Base-by-base conservation (phyloP, 163 green algal species). In the Chloromonas sp. region DNA sequence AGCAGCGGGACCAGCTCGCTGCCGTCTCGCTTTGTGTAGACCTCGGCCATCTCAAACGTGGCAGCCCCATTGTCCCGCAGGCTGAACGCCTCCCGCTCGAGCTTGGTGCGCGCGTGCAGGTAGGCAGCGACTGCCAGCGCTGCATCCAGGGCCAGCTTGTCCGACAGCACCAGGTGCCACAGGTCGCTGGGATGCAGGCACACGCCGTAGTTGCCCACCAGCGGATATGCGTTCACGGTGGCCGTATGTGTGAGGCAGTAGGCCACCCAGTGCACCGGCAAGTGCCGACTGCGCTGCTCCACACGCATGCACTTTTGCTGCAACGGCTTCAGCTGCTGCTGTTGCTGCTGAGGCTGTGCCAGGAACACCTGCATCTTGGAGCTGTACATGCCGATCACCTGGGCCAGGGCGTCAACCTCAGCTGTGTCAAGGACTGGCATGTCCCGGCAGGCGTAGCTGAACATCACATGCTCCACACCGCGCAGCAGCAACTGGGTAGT, bases 131-230 rank as follows among this genome's bases (percentile, higher is more conserved):
- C 90, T 11, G 36, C 70, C 5, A 89, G 83, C 2, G 84, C 81
- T 11, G 90, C 89, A 82, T 91, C 86, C 8, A 84, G 82, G 0
- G 91, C 89, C 0, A 58, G 1, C 1, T 71, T 79, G 79, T 91
- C 86, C n/a, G 76, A 83, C 3, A 93, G 85, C 78, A 89, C 83
- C n/a, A 94, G 85, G 83, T 94, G 91, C 79, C 86, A 58, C 58
- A 94, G 80, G 60, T 90, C 88, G 1, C 86, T 0, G 66, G 78
- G 87, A 1, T 82, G 0, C 60, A 90, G 59, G 0, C 77, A 59
- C 14, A 91, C 84, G 0, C 87, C 86, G 61, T 88, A 92, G 14
- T 76, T n/a, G 1, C 0, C 1, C 71, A 86, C 57, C 3, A 87
- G 8, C 36, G 36, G 36, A 36, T 36, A 36, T 36, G 36, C 36